Evolutionary conservation across 2,329 filamentous ascomycete species (phyloP).

Genomic region (Colletotrichum plurivorum): DNA sequence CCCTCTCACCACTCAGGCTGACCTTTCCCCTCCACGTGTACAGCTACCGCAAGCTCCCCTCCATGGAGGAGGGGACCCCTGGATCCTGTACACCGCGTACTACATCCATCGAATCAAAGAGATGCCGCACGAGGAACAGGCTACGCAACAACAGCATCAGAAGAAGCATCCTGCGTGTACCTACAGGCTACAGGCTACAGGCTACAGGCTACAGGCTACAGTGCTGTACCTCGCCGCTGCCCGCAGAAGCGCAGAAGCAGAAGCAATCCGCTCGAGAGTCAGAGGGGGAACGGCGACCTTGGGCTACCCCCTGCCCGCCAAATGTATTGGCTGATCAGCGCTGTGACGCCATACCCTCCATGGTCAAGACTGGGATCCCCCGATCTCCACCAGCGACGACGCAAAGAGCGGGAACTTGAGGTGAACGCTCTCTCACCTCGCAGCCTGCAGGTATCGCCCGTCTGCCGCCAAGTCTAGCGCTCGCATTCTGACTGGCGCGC

Average conservation of each 20-base stretch:
- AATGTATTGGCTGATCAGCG: constrained; percentile 47
- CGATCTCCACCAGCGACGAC: constrained; percentile 18
- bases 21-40: constrained; percentile 28
- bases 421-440: constrained; percentile 9
- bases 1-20: background rate
- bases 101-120: background rate
- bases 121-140: background rate
- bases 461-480: constrained; percentile 25
- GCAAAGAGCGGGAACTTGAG: constrained; percentile 23
- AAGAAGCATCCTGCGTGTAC: background rate
- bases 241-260: too few species aligned
- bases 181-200: background rate
- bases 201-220: background rate
- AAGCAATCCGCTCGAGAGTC: background rate
- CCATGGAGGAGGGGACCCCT: constrained; percentile 17
- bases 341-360: constrained; percentile 50
- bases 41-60: constrained; percentile 19
- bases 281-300: background rate
- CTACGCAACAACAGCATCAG: background rate
- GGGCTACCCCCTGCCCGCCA: constrained; percentile 3
- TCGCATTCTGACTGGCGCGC: constrained; percentile 27
- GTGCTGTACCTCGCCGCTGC: background rate
- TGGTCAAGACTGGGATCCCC: constrained; percentile 30
- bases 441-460: background rate
- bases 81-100: background rate